phyloP scores from a whole-genome alignment of 352 stramenopile genomes.

The Phytophthora fragariaefolia region DNA sequence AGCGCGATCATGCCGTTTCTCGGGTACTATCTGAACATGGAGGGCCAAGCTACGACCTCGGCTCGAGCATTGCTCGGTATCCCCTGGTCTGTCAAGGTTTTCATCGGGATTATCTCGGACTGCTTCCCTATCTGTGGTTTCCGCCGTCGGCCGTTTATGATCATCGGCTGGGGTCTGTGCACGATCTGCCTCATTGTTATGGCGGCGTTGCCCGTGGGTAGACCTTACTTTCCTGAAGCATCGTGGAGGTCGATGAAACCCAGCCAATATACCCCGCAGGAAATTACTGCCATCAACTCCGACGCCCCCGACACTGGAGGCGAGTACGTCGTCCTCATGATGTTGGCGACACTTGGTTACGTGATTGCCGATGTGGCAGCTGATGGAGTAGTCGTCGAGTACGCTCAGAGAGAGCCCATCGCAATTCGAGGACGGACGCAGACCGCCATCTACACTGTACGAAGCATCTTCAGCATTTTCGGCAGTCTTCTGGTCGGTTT shows the following conservation, averaged over 20 bases:
- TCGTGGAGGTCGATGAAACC: slow-evolving; percentile 33
- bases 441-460: slow-evolving; percentile 49
- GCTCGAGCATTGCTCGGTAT: slow-evolving; percentile 58
- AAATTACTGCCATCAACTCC: slow-evolving; percentile 42
- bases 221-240: slow-evolving; percentile 59
- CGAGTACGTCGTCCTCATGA: slow-evolving; percentile 66
- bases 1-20: slow-evolving; percentile 54
- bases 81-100: slow-evolving; percentile 72
- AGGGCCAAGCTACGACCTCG: slow-evolving; percentile 64
- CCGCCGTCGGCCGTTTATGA: slow-evolving; percentile 66
- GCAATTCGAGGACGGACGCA: slow-evolving; percentile 42
- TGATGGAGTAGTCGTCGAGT: slow-evolving; percentile 53
- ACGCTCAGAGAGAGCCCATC: slow-evolving; percentile 51
- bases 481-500: slow-evolving; percentile 44
- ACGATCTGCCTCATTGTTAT: slow-evolving; percentile 50
- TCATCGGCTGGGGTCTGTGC: slow-evolving; percentile 61
- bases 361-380: slow-evolving; percentile 56
- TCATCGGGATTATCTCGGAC: slow-evolving; percentile 70
- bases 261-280: slow-evolving; percentile 28
- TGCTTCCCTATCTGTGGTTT: slow-evolving; percentile 66
- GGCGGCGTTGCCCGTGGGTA: slow-evolving; percentile 38
- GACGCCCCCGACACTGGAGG: slow-evolving; percentile 36
- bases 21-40: slow-evolving; percentile 75
- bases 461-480: slow-evolving; percentile 44
- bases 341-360: slow-evolving; percentile 58